Evolutionary conservation across 2,329 filamentous ascomycete genomes (phyloP).

Genomic region (Colletotrichum somersetense): DNA sequence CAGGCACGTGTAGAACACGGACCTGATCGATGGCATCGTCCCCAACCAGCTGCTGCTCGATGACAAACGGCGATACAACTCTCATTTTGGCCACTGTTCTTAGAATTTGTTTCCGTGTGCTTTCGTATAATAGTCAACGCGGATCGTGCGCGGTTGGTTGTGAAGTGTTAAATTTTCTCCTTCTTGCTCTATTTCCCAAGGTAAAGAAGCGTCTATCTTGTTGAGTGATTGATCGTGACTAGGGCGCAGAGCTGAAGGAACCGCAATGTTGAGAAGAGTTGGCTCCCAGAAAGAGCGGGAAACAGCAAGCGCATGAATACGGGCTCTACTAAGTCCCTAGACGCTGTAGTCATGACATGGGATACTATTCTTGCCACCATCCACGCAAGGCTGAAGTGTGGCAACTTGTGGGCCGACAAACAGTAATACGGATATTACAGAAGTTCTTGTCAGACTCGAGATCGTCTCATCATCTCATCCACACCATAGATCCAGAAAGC

Average conservation of each 20-base stretch:
- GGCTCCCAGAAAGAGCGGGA: background rate
- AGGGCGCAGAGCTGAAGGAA: background rate
- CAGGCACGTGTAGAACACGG: background rate
- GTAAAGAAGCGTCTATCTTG: background rate
- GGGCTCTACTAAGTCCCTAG: conserved; percentile 4
- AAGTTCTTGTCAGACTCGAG: background rate
- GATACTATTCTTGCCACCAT: background rate
- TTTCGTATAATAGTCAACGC: too few species aligned
- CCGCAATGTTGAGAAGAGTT: conserved; percentile 1
- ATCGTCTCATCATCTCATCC: background rate
- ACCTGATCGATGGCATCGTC: conserved; percentile 15
- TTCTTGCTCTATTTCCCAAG: background rate
- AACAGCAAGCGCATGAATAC: conserved; percentile 4
- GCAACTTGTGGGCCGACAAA: background rate
- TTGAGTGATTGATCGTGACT: background rate
- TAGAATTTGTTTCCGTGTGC: too few species aligned
- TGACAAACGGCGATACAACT: conserved; percentile 7
- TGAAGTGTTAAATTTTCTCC: background rate
- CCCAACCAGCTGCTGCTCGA: conserved; percentile 13
- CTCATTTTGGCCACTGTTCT: background rate
- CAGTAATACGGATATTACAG: conserved; percentile 6
- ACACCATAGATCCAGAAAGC: background rate
- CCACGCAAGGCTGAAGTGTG: conserved; percentile 9
- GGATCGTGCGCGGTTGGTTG: background rate
- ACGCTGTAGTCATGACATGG: background rate